A percentile compares a stretch with the other conserved stretches of the same genome.
Evolutionary conservation across 352 stramenopile genomes (phyloP).

Genomic region (Globisporangium emineosum): DNA sequence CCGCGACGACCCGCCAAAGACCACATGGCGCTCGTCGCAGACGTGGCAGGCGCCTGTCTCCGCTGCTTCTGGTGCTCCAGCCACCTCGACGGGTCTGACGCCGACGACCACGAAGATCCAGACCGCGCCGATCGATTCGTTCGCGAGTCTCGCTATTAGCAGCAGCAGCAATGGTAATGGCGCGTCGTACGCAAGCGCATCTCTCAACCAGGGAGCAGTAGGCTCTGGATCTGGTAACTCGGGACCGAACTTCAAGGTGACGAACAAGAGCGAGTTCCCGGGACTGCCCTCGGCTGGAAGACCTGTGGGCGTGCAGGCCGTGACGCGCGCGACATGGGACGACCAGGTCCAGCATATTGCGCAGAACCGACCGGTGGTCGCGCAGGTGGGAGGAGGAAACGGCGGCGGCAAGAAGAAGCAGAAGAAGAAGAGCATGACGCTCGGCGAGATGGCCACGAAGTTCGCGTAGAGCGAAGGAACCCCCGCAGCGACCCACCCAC

Average conservation of each 20-base stretch:
- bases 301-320: slow-evolving; percentile 61
- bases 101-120: slow-evolving; percentile 61
- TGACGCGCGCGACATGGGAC: slow-evolving; percentile 81
- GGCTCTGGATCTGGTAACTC: slow-evolving; percentile 16
- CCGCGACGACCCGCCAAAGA: slow-evolving; percentile 32
- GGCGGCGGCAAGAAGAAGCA: slow-evolving; percentile 62
- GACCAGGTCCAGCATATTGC: slow-evolving; percentile 72
- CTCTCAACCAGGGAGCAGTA: slow-evolving; percentile 24
- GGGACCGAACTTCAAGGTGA: slow-evolving; percentile 18
- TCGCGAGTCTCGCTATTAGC: slow-evolving; percentile 39
- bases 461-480: slow-evolving; percentile 42
- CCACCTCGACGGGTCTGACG: slow-evolving; percentile 23
- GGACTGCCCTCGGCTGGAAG: slow-evolving; percentile 56
- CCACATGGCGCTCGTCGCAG: slow-evolving; percentile 47
- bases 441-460: slow-evolving; percentile 79
- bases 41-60: slow-evolving; percentile 46
- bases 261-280: slow-evolving; percentile 74
- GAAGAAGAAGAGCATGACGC: slow-evolving; percentile 83
- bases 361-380: slow-evolving; percentile 40
- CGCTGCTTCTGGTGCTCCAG: slow-evolving; percentile 16
- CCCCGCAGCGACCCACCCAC: too few species aligned
- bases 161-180: slow-evolving; percentile 15
- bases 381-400: slow-evolving; percentile 14
- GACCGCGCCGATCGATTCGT: slow-evolving; percentile 47
- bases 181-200: slow-evolving; percentile 36